Evolutionary conservation across 108 stramenopile genomes (phyloP), one percentile per base, ranked within the genome.

Genomic region (Conticribra weissflogii): DNA sequence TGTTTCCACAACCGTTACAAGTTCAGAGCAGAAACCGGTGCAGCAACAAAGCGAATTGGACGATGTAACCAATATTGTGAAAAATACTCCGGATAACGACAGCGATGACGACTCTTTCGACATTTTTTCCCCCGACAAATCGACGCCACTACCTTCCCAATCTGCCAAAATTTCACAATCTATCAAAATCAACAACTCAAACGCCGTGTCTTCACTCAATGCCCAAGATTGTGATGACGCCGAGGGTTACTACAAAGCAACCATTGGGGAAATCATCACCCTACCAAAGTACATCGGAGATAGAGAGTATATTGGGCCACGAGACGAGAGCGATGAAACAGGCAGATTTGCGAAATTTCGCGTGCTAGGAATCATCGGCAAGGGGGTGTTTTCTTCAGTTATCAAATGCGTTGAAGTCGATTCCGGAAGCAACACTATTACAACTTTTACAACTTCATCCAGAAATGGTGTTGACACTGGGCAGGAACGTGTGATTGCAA

Each of bases 221-320:
- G 59, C 70, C 21, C 87, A 89, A 60, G 89, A 98, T 70, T 98
- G 93, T 82, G 96, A 97, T 60, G 98, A 99, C 68, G 75, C 66
- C 17, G 98, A 99, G 73, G 98, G 98, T n/a, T 99, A 99, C 74
- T 99, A 98, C 83, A 94, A 87, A 66, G 92, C 96, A 7, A 69
- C 75, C 27, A 96, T 97, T 61, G 96, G 95, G 50, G 93, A 95
- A 76, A 64, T 80, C 17, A 85, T 94, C 2, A 65, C 71, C 18
- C 54, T 84, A 34, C 70, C 81, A 34, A 81, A 33, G 47, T n/a
- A 66, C 15, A 71, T 47, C 36, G 28, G 72, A 47, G 60, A 41
- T 41, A 28, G 44, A 32, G 44, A 55, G 9, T 48, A 32, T 34
- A 9, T 45, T 1, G n/a, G 24, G 8, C 51, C 15, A 33, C 9